These are phyloP conservation scores for Mucor racemosus DNA, from an alignment of 371 early-diverging fungal genomes.

Conservation along the genomic window DNA sequence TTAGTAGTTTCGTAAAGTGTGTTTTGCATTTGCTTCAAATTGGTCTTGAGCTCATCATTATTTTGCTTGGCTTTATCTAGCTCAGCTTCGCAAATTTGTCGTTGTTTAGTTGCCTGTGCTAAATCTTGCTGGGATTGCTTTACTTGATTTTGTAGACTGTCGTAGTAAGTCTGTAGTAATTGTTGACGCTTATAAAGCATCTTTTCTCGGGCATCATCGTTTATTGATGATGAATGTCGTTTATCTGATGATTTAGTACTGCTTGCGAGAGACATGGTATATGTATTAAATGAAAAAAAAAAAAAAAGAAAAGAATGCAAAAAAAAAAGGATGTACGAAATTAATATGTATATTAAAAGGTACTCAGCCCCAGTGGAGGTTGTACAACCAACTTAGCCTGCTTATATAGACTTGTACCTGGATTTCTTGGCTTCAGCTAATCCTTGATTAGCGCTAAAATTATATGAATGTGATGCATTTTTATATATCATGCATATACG, in stretches of 20 bases:
- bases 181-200: conserved; percentile 1
- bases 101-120: background rate
- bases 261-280: background rate
- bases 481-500: no score
- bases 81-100: background rate
- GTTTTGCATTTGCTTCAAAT: conserved; percentile 9
- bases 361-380: no score
- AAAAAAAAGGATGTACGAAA: no score
- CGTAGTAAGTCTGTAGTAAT: background rate
- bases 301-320: no score
- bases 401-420: no score
- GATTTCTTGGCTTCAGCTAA: no score
- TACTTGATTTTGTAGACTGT: background rate
- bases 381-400: no score
- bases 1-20: conserved; percentile 20
- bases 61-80: background rate
- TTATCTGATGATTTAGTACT: background rate
- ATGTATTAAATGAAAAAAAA: no score
- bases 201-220: conserved; percentile 10
- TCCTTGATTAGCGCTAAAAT: no score
- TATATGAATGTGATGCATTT: no score
- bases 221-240: background rate
- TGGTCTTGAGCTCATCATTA: background rate
- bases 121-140: background rate
- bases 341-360: no score